These are phyloP conservation scores for Russula lepida DNA, from an alignment of 768 basidiomycete species.

Conservation along the genomic window DNA sequence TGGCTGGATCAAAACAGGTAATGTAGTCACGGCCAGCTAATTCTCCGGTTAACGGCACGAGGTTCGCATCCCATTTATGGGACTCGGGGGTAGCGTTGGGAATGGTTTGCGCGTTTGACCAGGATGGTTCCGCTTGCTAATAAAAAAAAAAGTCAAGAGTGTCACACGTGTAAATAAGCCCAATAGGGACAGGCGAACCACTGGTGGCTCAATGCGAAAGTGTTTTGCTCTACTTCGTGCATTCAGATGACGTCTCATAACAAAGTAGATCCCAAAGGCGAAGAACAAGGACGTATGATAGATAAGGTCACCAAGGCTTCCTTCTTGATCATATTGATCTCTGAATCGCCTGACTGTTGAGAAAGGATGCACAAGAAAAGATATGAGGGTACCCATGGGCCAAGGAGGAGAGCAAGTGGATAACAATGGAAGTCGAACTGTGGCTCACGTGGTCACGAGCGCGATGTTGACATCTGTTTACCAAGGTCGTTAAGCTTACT, in stretches of 20 bases:
- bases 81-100: constrained; percentile 52
- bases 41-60: constrained; percentile 40
- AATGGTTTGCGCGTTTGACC: constrained; percentile 48
- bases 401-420: neutral
- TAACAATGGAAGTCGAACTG: neutral
- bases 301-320: constrained; percentile 42
- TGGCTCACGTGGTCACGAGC: constrained; percentile 16
- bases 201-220: constrained; percentile 51
- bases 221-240: constrained; percentile 64
- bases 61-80: constrained; percentile 47
- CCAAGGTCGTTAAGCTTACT: neutral
- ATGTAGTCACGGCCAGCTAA: constrained; percentile 56
- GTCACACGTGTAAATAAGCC: constrained; percentile 1
- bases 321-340: constrained; percentile 30
- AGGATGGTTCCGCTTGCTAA: constrained; percentile 31
- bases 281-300: constrained; percentile 65
- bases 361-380: constrained; percentile 41
- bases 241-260: constrained; percentile 65
- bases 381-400: constrained; percentile 27
- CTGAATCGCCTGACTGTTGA: constrained; percentile 42
- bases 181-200: constrained; percentile 35
- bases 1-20: constrained; percentile 89
- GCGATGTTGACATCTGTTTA: constrained; percentile 21
- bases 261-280: constrained; percentile 71
- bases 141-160: neutral